A percentile compares a stretch with the other conserved stretches of the same genome.
These are phyloP conservation scores for Sextonia rubra DNA, from an alignment of 164 flowering plant genomes.

Conservation along the genomic window DNA sequence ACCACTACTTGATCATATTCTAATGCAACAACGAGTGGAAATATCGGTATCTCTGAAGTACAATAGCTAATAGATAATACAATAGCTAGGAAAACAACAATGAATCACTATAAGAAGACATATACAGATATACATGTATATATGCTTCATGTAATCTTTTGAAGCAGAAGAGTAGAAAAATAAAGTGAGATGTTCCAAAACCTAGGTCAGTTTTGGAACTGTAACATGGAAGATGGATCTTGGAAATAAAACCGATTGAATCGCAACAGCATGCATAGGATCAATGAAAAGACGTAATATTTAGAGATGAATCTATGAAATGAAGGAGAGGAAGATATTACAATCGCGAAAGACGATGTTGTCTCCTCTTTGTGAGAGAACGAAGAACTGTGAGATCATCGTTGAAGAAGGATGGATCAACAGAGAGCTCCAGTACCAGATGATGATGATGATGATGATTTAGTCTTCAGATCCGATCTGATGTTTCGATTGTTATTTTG, in stretches of 20 bases:
- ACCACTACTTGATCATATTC: not conserved
- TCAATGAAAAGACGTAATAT: no score
- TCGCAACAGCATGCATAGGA: not conserved
- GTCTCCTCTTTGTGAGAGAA: conserved; percentile 86
- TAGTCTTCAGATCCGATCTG: no score
- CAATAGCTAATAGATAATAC: not conserved
- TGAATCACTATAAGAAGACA: not conserved
- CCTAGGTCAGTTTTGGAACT: not conserved
- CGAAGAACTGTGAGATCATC: conserved; percentile 94
- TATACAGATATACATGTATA: no score
- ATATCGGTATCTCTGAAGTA: not conserved
- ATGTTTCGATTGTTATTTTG: no score
- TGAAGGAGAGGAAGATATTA: conserved; percentile 24
- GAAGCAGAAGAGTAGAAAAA: not conserved
- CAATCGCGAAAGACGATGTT: conserved; percentile 91
- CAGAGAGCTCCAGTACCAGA: not conserved
- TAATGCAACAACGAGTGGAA: not conserved
- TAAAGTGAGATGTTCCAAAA: not conserved
- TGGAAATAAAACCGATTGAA: not conserved
- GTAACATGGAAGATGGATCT: not conserved
- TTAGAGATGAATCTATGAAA: not conserved
- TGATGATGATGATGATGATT: no score
- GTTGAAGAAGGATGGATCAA: not conserved
- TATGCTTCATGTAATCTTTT: not conserved
- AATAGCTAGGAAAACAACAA: not conserved